Evolutionary conservation across 2,329 filamentous ascomycete genomes (phyloP).

Genomic region (Penicillium sp.): DNA sequence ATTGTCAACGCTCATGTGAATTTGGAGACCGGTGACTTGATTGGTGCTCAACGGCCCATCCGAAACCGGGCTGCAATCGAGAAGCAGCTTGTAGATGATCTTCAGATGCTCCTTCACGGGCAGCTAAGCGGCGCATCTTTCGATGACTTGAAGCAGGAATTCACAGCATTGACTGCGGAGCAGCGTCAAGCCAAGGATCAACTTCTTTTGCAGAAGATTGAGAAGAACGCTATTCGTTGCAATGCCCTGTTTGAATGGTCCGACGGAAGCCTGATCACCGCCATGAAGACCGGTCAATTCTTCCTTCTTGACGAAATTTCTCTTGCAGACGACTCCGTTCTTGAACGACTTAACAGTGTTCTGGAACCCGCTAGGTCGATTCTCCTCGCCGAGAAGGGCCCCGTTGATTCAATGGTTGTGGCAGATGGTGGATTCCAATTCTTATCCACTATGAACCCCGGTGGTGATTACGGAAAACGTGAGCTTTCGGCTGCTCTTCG

Average conservation of each 20-base stretch:
- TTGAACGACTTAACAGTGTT: conserved; percentile 94
- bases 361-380: conserved; percentile 84
- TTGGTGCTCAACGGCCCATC: conserved; percentile 89
- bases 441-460: conserved; percentile 98
- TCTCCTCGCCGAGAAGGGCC: conserved; percentile 89
- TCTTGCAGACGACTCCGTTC: conserved; percentile 91
- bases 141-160: conserved; percentile 58
- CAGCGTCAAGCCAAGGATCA: conserved; percentile 49
- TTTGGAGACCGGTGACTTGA: conserved; percentile 93
- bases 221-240: conserved; percentile 58
- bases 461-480: conserved; percentile 96
- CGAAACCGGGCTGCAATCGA: conserved; percentile 76
- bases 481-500: conserved; percentile 91
- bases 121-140: conserved; percentile 38
- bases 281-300: conserved; percentile 85
- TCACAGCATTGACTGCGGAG: conserved; percentile 53
- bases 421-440: conserved; percentile 85
- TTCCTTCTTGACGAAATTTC: conserved; percentile 98
- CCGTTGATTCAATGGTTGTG: conserved; percentile 74
- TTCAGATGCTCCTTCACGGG: conserved; percentile 50
- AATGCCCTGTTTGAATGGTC: conserved; percentile 95
- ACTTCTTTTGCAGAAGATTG: conserved; percentile 45
- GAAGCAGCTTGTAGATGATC: conserved; percentile 61
- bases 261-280: conserved; percentile 87
- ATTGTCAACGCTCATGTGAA: conserved; percentile 98